Percentiles rank a stretch among this genome's conserved stretches.
phyloP scores from a whole-genome alignment of 2,329 filamentous ascomycete genomes.

The Septoria petroselini region DNA sequence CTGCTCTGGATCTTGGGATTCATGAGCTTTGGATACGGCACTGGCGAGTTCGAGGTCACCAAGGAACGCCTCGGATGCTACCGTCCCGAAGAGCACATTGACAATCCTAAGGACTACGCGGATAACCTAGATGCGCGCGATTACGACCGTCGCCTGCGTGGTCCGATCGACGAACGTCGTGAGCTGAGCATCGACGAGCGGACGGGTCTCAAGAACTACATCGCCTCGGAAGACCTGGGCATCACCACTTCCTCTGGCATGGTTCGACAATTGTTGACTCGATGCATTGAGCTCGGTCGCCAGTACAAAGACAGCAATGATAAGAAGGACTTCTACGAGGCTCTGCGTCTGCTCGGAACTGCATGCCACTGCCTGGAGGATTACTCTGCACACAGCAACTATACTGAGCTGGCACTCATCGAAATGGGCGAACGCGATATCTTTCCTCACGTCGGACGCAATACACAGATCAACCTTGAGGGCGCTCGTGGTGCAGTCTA shows the following conservation, averaged over 20 bases:
- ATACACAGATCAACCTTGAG: conserved; percentile 66
- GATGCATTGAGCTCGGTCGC: conserved; percentile 76
- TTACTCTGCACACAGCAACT: conserved; percentile 92
- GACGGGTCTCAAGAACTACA: conserved; percentile 75
- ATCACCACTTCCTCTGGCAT: conserved; percentile 81
- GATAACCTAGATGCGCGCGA: conserved; percentile 81
- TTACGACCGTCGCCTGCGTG: conserved; percentile 78
- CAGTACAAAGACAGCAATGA: conserved; percentile 64
- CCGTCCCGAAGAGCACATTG: conserved; percentile 78
- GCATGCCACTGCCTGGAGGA: conserved; percentile 89
- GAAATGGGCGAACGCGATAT: conserved; percentile 77
- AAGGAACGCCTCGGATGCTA: conserved; percentile 76
- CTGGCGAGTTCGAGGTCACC: conserved; percentile 82
- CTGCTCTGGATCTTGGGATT: conserved; percentile 87
- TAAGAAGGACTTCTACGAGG: conserved; percentile 80
- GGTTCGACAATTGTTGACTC: conserved; percentile 68
- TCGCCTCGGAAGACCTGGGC: conserved; percentile 73
- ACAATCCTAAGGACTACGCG: conserved; percentile 78
- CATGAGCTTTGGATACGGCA: conserved; percentile 80
- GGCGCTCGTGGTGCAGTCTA: conserved; percentile 68
- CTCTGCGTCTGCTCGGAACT: conserved; percentile 80
- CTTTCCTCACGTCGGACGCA: conserved; percentile 81
- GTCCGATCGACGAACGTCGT: conserved; percentile 66
- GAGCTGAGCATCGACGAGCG: conserved; percentile 74
- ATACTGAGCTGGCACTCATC: conserved; percentile 80